phyloP scores from a whole-genome alignment of 257 asterid species.

The Nicotiana tabacum region DNA sequence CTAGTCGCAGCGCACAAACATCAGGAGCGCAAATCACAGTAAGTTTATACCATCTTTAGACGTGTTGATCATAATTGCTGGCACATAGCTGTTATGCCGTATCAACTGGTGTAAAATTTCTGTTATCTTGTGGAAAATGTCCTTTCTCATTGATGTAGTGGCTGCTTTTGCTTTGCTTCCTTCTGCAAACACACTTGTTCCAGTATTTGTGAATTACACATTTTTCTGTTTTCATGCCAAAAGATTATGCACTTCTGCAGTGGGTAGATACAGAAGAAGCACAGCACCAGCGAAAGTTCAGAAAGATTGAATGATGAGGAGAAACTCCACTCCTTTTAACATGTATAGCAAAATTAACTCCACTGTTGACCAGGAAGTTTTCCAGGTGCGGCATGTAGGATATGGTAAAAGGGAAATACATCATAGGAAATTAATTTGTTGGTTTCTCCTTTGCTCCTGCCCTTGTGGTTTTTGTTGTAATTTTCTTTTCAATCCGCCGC shows the following conservation, averaged over 20 bases:
- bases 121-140: not conserved
- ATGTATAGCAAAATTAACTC: not conserved
- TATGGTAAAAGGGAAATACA: not conserved
- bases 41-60: not conserved
- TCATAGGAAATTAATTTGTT: not conserved
- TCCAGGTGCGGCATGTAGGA: not conserved
- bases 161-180: not conserved
- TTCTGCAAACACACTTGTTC: not conserved
- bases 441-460: not conserved
- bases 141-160: not conserved
- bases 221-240: not conserved
- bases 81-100: not conserved
- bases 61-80: not conserved
- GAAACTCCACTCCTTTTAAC: too few species aligned
- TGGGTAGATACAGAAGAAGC: slow-evolving; percentile 7
- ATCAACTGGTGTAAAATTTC: not conserved
- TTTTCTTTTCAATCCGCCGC: not conserved
- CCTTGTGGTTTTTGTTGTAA: not conserved
- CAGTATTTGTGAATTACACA: not conserved
- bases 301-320: not conserved
- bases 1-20: slow-evolving; percentile 10
- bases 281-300: not conserved
- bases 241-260: slow-evolving; percentile 15
- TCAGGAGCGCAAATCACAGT: slow-evolving; percentile 19
- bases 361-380: not conserved